These are phyloP conservation scores for Botrytis byssoidea DNA, from an alignment of 2,329 filamentous ascomycete species.

Conservation along the genomic window DNA sequence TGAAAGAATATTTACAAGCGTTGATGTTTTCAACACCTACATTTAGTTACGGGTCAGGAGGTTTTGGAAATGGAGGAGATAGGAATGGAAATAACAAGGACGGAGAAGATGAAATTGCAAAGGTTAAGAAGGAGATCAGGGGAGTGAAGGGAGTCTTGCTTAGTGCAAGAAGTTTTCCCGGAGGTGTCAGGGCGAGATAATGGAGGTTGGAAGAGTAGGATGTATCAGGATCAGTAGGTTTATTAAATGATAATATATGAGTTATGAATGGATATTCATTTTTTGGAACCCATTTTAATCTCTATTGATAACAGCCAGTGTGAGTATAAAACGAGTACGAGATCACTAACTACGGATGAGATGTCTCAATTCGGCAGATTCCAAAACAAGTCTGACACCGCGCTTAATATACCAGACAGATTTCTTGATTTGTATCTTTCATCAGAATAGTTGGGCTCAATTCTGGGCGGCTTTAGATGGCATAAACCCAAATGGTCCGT, in stretches of 20 bases:
- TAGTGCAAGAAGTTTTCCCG: constrained; percentile 70
- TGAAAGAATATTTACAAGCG: constrained; percentile 65
- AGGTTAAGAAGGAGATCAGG: constrained; percentile 71
- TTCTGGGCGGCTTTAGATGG: neutral
- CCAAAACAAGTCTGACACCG: neutral
- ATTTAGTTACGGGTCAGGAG: constrained; percentile 37
- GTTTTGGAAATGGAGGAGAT: constrained; percentile 36
- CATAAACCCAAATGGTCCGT: neutral
- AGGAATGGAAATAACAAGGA: constrained; percentile 41
- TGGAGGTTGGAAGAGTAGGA: neutral
- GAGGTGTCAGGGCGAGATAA: constrained; percentile 28
- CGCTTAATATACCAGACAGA: neutral
- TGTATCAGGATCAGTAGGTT: constrained; percentile 23
- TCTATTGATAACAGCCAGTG: neutral
- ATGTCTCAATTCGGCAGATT: neutral
- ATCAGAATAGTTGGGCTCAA: neutral
- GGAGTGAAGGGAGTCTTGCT: constrained; percentile 77
- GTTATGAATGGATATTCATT: constrained; percentile 3
- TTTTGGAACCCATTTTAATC: neutral
- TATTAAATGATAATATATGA: constrained; percentile 17
- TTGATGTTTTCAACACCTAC: constrained; percentile 49
- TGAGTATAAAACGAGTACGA: neutral
- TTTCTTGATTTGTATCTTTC: neutral
- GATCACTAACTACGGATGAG: neutral
- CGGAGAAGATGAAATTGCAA: constrained; percentile 68